Conservation (phyloP, 2,329 filamentous ascomycete genomes). For the Fusarium continuum region DNA sequence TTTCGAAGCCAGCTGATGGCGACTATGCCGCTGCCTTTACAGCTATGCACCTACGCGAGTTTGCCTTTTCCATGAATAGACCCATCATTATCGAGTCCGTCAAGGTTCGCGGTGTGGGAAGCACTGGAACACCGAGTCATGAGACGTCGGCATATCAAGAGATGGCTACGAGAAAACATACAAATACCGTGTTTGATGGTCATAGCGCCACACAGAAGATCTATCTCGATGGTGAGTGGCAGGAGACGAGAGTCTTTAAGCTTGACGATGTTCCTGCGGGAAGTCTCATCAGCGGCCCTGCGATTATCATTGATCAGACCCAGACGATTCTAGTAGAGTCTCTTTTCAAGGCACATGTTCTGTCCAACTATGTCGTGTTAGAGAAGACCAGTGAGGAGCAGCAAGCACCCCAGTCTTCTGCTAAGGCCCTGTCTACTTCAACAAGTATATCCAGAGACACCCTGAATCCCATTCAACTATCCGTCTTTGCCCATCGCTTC, state of each 20-base stretch:
- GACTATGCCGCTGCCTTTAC: constrained; percentile 51
- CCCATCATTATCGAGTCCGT: constrained; percentile 54
- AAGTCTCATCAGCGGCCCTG: constrained; percentile 43
- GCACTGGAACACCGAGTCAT: neutral
- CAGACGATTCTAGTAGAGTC: constrained; percentile 46
- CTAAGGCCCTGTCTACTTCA: neutral
- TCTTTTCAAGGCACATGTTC: constrained; percentile 41
- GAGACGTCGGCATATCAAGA: neutral
- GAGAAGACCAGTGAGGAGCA: constrained; percentile 30
- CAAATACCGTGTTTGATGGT: neutral
- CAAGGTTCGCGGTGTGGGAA: constrained; percentile 39
- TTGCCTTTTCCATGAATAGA: constrained; percentile 51
- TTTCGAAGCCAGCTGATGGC: constrained; percentile 49
- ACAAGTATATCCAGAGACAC: neutral
- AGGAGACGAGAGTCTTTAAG: constrained; percentile 2
- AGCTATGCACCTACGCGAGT: constrained; percentile 51
- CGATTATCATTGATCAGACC: constrained; percentile 45
- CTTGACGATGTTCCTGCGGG: constrained; percentile 2
- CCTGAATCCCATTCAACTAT: constrained; percentile 61
- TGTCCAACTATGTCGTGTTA: constrained; percentile 46
- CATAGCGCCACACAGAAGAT: neutral
- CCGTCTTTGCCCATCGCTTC: constrained; percentile 65
- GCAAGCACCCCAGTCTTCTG: neutral
- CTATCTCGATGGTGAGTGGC: constrained; percentile 17
- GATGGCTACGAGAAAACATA: neutral